Percentiles rank a stretch among this genome's conserved stretches.
These are phyloP conservation scores for Pseudogymnoascus sp. DNA, from an alignment of 2,329 filamentous ascomycete species.

Conservation along the genomic window DNA sequence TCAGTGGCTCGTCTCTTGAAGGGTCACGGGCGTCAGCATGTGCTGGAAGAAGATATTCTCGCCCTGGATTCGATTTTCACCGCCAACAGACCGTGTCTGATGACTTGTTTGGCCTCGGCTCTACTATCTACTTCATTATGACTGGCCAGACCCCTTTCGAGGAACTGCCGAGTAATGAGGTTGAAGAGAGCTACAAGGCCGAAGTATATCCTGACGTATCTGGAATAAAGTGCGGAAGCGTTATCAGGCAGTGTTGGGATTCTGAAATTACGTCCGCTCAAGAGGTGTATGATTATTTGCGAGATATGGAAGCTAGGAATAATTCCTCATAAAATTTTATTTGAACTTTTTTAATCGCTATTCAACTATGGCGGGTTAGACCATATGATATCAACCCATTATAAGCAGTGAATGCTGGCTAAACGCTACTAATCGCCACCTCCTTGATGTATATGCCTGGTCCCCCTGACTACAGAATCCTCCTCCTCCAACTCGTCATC, in stretches of 20 bases:
- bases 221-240: conserved; percentile 21
- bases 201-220: conserved; percentile 25
- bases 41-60: conserved; percentile 20
- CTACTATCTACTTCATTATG: conserved; percentile 30
- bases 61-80: conserved; percentile 22
- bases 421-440: neutral
- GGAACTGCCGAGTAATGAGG: conserved; percentile 24
- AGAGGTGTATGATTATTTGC: conserved; percentile 3
- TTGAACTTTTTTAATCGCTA: neutral
- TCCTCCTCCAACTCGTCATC: neutral
- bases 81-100: conserved; percentile 21
- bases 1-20: conserved; percentile 28
- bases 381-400: neutral
- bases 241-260: conserved; percentile 27
- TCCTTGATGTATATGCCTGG: neutral
- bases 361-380: neutral
- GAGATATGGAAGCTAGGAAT: neutral
- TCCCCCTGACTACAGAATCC: neutral
- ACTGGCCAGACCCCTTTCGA: conserved; percentile 26
- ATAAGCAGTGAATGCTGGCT: neutral
- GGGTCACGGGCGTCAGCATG: conserved; percentile 20
- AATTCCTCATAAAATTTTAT: neutral
- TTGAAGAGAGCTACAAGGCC: conserved; percentile 22
- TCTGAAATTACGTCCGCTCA: conserved; percentile 8
- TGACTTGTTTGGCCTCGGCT: conserved; percentile 30